Base-by-base conservation (phyloP, 805 yeast species). In the Wickerhamomyces chambardii region DNA sequence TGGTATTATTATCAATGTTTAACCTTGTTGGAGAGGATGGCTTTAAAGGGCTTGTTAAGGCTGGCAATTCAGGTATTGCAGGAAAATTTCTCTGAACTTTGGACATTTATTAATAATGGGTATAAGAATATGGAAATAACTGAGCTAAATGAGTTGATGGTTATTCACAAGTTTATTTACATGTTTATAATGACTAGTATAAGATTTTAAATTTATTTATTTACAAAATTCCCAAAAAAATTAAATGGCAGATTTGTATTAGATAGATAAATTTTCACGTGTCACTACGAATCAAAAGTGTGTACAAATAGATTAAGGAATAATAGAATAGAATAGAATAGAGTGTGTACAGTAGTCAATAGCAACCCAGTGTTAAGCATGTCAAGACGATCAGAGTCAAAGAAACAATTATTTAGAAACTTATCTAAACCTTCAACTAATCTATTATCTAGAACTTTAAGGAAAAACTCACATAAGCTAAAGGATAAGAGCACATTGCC, bases 381-480 rank as follows among this genome's bases (percentile, higher is more conserved):
- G 27, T 24, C 27, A 8, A 24, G 27, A 24, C 27, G 27, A 6
- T 24, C 27, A 11, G 51, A 51, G 9, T 45, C 33, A 15, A 50
- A 47, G 28, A 37, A 55, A 28, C 56, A 47, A 38, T 31, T 51
- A 9, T 47, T 51, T 38, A 43, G 42, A 25, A 48, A 49, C 3
- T 29, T 49, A 4, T 27, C 43, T 25, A 10, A 37, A 4, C 28
- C 54, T 2, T 37, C 50, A 0, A 37, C 48, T 7, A 48, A 48
- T 21, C 33, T 51, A 11, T 43, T 51, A 15, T 44, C 56, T 9
- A 34, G 48, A 15, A 50, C 56, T 1, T 42, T 51, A 11, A 37
- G 50, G 21, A 51, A 50, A 28, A 51, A 51, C 17, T 41, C 52
- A 0, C 54, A 47, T 33, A 51, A 44, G 39, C 45, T 44, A 28